Evolutionary conservation across 2,329 filamentous ascomycete species (phyloP).

Genomic region (Aspergillus calidoustus): DNA sequence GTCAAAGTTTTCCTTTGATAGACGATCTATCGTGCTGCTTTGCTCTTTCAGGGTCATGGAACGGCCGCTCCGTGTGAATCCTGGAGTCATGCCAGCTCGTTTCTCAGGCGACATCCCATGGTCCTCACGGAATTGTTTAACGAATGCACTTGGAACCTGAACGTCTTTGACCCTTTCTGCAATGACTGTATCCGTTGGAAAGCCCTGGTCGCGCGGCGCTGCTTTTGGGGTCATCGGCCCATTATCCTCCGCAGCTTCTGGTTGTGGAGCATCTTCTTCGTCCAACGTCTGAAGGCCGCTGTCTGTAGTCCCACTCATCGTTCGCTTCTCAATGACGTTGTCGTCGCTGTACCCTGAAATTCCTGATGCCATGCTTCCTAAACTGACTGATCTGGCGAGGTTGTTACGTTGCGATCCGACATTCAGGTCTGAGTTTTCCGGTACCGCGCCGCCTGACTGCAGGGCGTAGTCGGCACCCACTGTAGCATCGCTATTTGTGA

Average conservation of each 20-base stretch:
- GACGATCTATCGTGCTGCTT: slow-evolving; percentile 92
- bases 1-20: slow-evolving; percentile 98
- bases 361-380: slow-evolving; percentile 87
- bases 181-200: slow-evolving; percentile 85
- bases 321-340: slow-evolving; percentile 50
- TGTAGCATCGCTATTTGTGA: slow-evolving; percentile 71
- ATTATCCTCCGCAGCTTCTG: slow-evolving; percentile 43
- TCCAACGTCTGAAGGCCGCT: slow-evolving; percentile 61
- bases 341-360: slow-evolving; percentile 60
- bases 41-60: slow-evolving; percentile 94
- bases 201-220: slow-evolving; percentile 58
- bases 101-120: slow-evolving; percentile 66
- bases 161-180: slow-evolving; percentile 87
- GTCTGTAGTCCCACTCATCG: slow-evolving; percentile 47
- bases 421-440: slow-evolving; percentile 43
- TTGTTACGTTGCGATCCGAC: slow-evolving; percentile 41
- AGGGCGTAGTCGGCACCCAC: slow-evolving; percentile 79
- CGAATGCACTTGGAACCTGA: slow-evolving; percentile 85
- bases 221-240: slow-evolving; percentile 73
- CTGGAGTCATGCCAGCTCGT: slow-evolving; percentile 55
- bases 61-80: slow-evolving; percentile 61
- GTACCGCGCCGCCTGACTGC: slow-evolving; percentile 77
- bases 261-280: slow-evolving; percentile 56
- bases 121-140: slow-evolving; percentile 81
- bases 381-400: slow-evolving; percentile 77